phyloP scores from a whole-genome alignment of 2,329 filamentous ascomycete genomes.

The Aspergillus calidoustus region DNA sequence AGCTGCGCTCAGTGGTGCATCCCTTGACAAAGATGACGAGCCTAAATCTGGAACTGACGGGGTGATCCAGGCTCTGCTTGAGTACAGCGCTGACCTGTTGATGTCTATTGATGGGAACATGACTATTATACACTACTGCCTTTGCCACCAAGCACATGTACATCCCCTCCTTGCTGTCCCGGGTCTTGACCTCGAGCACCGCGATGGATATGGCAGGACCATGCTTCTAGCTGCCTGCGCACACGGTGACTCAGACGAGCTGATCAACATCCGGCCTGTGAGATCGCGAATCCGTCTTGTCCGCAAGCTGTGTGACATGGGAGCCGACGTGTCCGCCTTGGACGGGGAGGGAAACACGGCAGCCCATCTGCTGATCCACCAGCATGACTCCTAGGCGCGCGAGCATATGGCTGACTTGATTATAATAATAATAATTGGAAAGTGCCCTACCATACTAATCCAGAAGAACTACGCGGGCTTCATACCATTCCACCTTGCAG shows the following conservation, averaged over 20 bases:
- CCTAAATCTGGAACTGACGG: not conserved
- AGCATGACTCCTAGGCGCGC: not conserved
- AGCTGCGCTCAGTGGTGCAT: not conserved
- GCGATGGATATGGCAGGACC: slow-evolving; percentile 10
- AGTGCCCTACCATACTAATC: not conserved
- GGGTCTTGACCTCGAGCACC: slow-evolving; percentile 5
- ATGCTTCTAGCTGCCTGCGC: slow-evolving; percentile 14
- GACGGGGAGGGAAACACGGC: not conserved
- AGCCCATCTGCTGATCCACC: not conserved
- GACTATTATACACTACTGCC: not conserved
- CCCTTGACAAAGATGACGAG: not conserved
- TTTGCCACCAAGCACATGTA: not conserved
- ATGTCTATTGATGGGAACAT: not conserved
- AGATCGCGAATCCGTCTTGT: not conserved
- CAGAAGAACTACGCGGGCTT: slow-evolving; percentile 8
- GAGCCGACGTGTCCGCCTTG: not conserved
- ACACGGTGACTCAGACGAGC: too few species aligned
- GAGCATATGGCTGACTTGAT: not conserved
- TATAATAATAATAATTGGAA: not conserved
- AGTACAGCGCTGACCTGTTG: not conserved
- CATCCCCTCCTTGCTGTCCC: not conserved
- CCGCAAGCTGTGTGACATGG: not conserved
- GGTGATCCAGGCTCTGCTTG: not conserved
- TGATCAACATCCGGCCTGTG: not conserved
- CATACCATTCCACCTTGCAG: slow-evolving; percentile 18